Conservation (phyloP, 345 rosid species). For the Salix arbutifolia region DNA sequence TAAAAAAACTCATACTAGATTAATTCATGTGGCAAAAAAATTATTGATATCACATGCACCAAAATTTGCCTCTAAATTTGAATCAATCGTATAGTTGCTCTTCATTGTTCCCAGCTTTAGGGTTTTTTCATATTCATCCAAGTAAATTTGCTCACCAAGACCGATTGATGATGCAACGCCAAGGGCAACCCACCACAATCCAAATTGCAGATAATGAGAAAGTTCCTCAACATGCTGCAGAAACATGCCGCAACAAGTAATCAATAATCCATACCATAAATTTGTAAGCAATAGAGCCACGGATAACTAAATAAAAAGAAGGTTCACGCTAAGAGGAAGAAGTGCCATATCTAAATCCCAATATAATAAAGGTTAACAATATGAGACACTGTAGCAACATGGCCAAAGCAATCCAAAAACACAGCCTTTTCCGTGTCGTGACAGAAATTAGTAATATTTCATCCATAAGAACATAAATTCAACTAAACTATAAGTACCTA, state of each 20-base stretch:
- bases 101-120: not conserved
- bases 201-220: constrained; percentile 53
- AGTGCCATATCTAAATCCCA: not conserved
- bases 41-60: not conserved
- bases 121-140: not conserved
- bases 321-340: not conserved
- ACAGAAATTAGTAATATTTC: not conserved
- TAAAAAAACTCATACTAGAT: not conserved
- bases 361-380: not conserved
- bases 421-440: not conserved
- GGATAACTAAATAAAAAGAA: not conserved
- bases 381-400: not conserved
- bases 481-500: not conserved
- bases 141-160: constrained; percentile 63
- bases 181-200: constrained; percentile 93
- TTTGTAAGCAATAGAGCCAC: not conserved
- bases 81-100: not conserved
- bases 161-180: constrained; percentile 99
- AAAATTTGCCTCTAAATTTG: not conserved
- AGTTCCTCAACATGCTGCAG: constrained; percentile 83
- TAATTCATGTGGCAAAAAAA: not conserved
- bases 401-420: not conserved
- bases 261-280: not conserved
- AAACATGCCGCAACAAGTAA: constrained; percentile 11
- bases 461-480: not conserved